Percentiles rank a stretch among this genome's conserved stretches.
Evolutionary conservation across 805 yeast genomes (phyloP).

Genomic region (Saccharomycopsis javanensis): DNA sequence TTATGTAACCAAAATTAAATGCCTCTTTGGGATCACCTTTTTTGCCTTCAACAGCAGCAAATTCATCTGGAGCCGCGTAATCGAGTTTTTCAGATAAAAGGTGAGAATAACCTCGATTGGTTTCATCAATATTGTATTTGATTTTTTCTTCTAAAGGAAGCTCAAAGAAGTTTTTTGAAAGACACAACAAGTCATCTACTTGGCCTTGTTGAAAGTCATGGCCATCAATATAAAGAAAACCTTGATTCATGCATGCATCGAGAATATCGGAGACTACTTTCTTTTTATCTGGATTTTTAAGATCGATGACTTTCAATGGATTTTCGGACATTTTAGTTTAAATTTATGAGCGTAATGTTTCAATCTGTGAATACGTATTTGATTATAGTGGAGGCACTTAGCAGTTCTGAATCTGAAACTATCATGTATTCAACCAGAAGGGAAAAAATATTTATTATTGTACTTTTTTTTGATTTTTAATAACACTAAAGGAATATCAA

Average conservation of each 20-base stretch:
- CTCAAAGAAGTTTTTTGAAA: constrained; percentile 42
- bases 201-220: constrained; percentile 51
- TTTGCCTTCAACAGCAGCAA: background rate
- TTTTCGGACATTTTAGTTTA: constrained; percentile 22
- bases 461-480: too few relatives aligned
- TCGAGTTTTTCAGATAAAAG: constrained; percentile 42
- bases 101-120: constrained; percentile 54
- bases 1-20: constrained; percentile 52
- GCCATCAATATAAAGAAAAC: constrained; percentile 59
- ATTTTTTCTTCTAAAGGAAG: constrained; percentile 43
- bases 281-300: constrained; percentile 33
- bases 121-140: constrained; percentile 39
- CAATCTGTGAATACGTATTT: background rate
- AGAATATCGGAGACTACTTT: constrained; percentile 42
- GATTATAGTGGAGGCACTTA: too few relatives aligned
- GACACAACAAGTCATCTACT: constrained; percentile 39
- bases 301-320: constrained; percentile 50
- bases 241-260: constrained; percentile 52
- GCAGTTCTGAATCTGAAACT: too few relatives aligned
- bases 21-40: constrained; percentile 59
- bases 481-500: too few relatives aligned
- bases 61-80: constrained; percentile 17
- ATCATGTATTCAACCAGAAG: too few relatives aligned
- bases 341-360: too few relatives aligned
- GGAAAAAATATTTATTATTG: too few relatives aligned